phyloP scores from a whole-genome alignment of 208 protist genomes.

The Crithidia bombi region DNA sequence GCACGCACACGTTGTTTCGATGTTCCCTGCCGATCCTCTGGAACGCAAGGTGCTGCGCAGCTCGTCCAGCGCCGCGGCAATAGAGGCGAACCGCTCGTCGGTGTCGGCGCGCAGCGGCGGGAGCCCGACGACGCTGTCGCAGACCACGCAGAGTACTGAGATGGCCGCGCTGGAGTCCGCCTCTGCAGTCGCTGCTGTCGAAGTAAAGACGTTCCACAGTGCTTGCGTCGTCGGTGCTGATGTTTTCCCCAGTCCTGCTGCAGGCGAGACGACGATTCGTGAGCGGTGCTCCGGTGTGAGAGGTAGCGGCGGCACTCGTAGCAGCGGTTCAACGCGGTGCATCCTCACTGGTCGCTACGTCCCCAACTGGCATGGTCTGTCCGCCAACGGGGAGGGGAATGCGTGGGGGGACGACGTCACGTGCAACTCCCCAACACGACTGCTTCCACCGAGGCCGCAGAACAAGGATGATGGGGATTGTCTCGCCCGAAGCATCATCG shows the following conservation, averaged over 20 bases:
- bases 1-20: not conserved
- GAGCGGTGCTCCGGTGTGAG: constrained; percentile 2
- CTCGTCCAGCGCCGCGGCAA: constrained; percentile 1
- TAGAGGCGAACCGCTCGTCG: not conserved
- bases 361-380: constrained; percentile 26
- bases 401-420: not conserved
- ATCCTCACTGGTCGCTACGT: constrained; percentile 14
- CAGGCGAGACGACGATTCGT: not conserved
- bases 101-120: not conserved
- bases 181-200: not conserved
- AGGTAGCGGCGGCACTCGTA: not conserved
- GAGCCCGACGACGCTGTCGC: not conserved
- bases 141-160: not conserved
- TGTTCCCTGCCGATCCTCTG: constrained; percentile 30
- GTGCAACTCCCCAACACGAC: not conserved
- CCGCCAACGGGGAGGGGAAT: not conserved
- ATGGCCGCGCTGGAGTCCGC: not conserved
- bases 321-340: not conserved
- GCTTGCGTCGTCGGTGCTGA: no score
- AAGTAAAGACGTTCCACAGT: not conserved
- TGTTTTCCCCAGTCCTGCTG: not conserved
- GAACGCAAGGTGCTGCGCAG: constrained; percentile 34
- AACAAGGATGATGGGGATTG: constrained; percentile 1
- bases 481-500: not conserved
- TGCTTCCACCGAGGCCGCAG: not conserved